Evolutionary conservation across 768 basidiomycete genomes (phyloP), one percentile per base, ranked within the genome.

Genomic region (Lentinula raphanica): DNA sequence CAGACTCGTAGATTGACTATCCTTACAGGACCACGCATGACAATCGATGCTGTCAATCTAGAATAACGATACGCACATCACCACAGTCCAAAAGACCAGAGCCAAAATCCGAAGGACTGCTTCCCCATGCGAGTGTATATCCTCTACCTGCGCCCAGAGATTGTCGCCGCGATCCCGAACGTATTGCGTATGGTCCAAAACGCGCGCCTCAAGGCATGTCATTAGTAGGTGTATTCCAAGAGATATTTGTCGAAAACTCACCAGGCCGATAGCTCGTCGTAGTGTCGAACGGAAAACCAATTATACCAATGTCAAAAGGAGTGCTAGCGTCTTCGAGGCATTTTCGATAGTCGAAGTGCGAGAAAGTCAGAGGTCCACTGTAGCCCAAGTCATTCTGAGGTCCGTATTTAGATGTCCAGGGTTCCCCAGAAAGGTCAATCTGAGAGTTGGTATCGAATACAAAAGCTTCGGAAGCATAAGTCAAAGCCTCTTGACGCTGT

Each of bases 251-350:
- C n/a, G 28, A 35, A 2, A 32, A 58, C 8, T 23, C 13, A 56
- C 67, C 68, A 21, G 78, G 76, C 5, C 80, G 71, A 59, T 76
- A 82, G 0, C 69, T 67, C 11, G 78, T 77, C 1, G 74, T 73
- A 1, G 83, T 85, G 59, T 87, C 82, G 59, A 85, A 85, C 1
- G 84, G 83, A 70, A 84, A 81, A 12, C 84, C 87, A 6, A 90
- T 68, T 31, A 90, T 60, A 9, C 82, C 87, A 54, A 89, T 79
- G 66, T 90, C 85, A 59, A 82, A 81, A 3, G 65, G 64, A 17
- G 65, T 58, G 8, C 67, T 66, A 12, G 69, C 68, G 54, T 82
- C 74, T 59, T 81, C 79, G 8, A 87, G 74, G 63, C 85, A 86
- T 35, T 74, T 73, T 4, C 69, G 51, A 63, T 86, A 87, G 2